Evolutionary conservation across 164 flowering plant species (phyloP).

Genomic region (Aristolochia contorta): DNA sequence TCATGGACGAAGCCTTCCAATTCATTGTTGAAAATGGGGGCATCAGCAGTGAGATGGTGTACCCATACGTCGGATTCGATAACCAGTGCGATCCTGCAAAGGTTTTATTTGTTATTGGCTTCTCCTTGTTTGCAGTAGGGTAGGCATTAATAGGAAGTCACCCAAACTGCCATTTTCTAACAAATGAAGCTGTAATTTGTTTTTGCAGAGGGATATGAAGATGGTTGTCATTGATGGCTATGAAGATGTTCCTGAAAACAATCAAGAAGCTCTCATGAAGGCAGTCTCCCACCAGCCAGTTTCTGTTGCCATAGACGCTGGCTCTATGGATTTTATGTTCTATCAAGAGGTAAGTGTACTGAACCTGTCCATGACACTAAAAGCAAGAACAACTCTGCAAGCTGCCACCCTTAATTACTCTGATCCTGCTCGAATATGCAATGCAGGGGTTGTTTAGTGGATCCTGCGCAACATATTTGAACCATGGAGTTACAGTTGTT

Average conservation of each 20-base stretch:
- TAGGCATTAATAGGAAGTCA: background rate
- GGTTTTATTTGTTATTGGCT: constrained; percentile 2
- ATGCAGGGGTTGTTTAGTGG: constrained; percentile 24
- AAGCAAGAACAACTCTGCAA: background rate
- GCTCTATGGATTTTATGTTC: constrained; percentile 22
- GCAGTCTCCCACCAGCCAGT: constrained; percentile 27
- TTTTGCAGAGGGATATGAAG: constrained; percentile 18
- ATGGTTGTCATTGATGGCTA: constrained; percentile 21
- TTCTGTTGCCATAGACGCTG: constrained; percentile 30
- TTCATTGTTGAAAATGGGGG: constrained; percentile 27
- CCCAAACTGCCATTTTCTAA: background rate
- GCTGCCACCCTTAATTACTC: background rate
- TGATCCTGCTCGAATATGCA: background rate
- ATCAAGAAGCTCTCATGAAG: constrained; percentile 15
- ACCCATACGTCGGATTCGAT: constrained; percentile 26
- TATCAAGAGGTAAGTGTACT: constrained; percentile 15
- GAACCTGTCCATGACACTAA: background rate
- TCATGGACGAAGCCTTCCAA: constrained; percentile 27
- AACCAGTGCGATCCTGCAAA: constrained; percentile 14
- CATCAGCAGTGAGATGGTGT: constrained; percentile 17
- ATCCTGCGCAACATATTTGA: constrained; percentile 18
- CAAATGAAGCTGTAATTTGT: background rate
- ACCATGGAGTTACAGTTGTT: constrained; percentile 26
- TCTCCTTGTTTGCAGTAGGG: background rate
- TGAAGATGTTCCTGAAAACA: constrained; percentile 22